Base-by-base conservation (phyloP, 257 asterid genomes). In the Primulina tabacum region DNA sequence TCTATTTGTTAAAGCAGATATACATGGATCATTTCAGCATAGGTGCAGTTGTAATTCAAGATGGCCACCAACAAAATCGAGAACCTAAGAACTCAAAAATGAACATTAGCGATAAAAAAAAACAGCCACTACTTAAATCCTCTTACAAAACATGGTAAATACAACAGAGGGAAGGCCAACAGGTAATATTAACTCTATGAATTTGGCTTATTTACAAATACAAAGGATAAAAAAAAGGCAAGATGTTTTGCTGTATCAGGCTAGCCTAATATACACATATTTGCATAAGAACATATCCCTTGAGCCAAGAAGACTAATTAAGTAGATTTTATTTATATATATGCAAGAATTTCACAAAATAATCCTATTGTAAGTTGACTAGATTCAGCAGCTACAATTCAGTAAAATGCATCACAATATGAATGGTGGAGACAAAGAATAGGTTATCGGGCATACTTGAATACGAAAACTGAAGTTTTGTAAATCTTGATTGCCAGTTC, bases 401-500 rank as follows among this genome's bases (percentile, higher is more conserved):
- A 52, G 55, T 29, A 34, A 67, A 35, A 64, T 32, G 30, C 34
- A 61, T 14, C 47, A 30, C 50, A 75, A 57, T 50, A 73, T 38
- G 17, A 56, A 65, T 35, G 2, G 40, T 50, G 64, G 68, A 73
- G 62, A 78, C 7, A 70, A 72, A 71, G 1, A 56, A 56, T 77
- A 74, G 79, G 71, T 72, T 12, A 55, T 17, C 8, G 8, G 35
- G 72, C 29, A 68, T 83, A 89, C 99, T 93, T 90, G 86, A 93
- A 93, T 37, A 89, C 97, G 60, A 90, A 91, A 70, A 93, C 79
- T 43, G 99, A 90, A 73, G 97, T 93, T 82, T 90, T 90, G 84
- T 93, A 93, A 68, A 90, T 76, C 83, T 93, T 93, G 87, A 93
- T 88, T 2, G 97, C 99, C 64, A 93, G 77, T 70, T 93, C 97